Conservation (phyloP, 192 early-diverging fungal genomes). For the Podila minutissima region DNA sequence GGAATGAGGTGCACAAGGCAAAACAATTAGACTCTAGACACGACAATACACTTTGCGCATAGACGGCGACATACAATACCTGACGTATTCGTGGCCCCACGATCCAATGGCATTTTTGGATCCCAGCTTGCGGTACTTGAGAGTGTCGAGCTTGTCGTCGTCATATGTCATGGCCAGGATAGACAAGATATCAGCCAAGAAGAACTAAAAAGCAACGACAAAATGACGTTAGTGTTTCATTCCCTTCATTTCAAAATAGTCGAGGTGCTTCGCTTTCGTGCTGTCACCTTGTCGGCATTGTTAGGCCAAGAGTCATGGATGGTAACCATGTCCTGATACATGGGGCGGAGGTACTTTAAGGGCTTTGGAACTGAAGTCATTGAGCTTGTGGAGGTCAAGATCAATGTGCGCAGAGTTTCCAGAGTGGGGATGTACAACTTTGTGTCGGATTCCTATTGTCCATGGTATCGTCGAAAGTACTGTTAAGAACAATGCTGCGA, state of each 20-base stretch:
- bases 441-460: constrained; percentile 68
- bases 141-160: constrained; percentile 83
- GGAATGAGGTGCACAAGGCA: no score
- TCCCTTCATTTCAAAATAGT: no score
- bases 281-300: constrained; percentile 77
- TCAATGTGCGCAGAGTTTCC: constrained; percentile 86
- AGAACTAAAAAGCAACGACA: constrained; percentile 52
- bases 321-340: constrained; percentile 76
- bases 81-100: constrained; percentile 99
- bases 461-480: not conserved
- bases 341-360: constrained; percentile 93
- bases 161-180: constrained; percentile 98
- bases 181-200: constrained; percentile 95
- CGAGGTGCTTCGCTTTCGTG: not conserved
- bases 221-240: no score
- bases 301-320: constrained; percentile 81
- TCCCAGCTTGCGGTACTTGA: constrained; percentile 91
- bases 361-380: constrained; percentile 99
- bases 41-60: no score
- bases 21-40: no score
- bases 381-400: constrained; percentile 94
- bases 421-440: constrained; percentile 87
- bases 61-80: constrained; percentile 50
- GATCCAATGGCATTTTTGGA: constrained; percentile 80
- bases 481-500: not conserved